Percentiles rank a stretch among this genome's conserved stretches.
Evolutionary conservation across 23 red algal genomes (phyloP).

Genomic region (Gracilaria domingensis): DNA sequence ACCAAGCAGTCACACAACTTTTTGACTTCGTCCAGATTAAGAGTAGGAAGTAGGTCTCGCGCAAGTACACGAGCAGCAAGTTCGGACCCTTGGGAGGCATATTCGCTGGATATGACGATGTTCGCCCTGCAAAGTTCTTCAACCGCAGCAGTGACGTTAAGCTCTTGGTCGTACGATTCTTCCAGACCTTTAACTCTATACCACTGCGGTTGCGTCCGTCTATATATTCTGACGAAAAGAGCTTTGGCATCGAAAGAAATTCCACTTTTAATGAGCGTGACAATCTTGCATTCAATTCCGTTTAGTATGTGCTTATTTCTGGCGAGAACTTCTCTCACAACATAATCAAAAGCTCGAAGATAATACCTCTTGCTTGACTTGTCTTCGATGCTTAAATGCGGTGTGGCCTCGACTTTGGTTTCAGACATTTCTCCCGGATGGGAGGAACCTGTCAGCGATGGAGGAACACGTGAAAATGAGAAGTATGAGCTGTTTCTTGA

Average conservation of each 20-base stretch:
- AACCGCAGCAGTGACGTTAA: slow-evolving; percentile 21
- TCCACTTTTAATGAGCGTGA: slow-evolving; percentile 23
- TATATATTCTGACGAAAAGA: slow-evolving; percentile 68
- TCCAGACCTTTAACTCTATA: slow-evolving; percentile 33
- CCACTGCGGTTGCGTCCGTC: slow-evolving; percentile 62
- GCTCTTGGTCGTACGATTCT: slow-evolving; percentile 29
- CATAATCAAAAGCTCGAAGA: slow-evolving; percentile 57
- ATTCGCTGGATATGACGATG: slow-evolving; percentile 30
- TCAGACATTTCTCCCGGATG: not conserved
- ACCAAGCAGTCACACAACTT: slow-evolving; percentile 28
- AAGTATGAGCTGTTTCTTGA: slow-evolving; percentile 32
- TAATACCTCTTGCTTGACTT: slow-evolving; percentile 34
- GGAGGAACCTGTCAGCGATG: not conserved
- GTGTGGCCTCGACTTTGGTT: not conserved
- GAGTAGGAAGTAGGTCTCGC: slow-evolving; percentile 29
- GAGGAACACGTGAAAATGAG: slow-evolving; percentile 19
- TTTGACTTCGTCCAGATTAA: slow-evolving; percentile 36
- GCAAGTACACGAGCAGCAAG: not conserved
- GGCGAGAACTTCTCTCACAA: slow-evolving; percentile 43
- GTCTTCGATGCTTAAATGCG: not conserved
- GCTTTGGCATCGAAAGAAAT: slow-evolving; percentile 41
- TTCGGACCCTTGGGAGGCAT: not conserved
- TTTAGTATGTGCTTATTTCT: slow-evolving; percentile 38
- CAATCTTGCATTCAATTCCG: slow-evolving; percentile 21
- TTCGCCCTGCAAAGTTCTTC: slow-evolving; percentile 21